phyloP scores from a whole-genome alignment of 2,329 filamentous ascomycete species.

The Venturiaceae sp. region DNA sequence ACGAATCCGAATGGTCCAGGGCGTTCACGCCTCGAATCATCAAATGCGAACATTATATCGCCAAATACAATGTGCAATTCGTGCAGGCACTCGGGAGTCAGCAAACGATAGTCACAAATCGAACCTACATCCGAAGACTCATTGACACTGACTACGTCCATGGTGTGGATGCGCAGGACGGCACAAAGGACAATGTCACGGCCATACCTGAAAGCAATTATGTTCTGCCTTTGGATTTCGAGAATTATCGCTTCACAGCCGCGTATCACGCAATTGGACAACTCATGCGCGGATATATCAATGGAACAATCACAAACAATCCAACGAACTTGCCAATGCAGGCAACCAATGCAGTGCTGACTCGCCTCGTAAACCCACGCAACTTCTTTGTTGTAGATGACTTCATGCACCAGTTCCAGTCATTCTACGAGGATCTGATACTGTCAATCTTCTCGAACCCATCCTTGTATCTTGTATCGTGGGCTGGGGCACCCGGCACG shows the following conservation, averaged over 20 bases:
- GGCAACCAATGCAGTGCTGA: conserved; percentile 13
- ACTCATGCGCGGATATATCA: conserved; percentile 24
- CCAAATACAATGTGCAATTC: conserved; percentile 25
- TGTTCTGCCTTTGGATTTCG: conserved; percentile 16
- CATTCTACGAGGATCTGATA: conserved; percentile 26
- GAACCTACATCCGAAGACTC: conserved; percentile 20
- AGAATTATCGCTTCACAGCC: conserved; percentile 21
- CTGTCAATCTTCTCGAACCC: conserved; percentile 24
- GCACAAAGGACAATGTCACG: conserved; percentile 10
- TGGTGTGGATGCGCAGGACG: not conserved
- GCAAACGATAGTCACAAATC: conserved; percentile 13
- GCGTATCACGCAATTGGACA: conserved; percentile 23
- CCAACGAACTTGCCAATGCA: conserved; percentile 16
- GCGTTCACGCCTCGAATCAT: conserved; percentile 22
- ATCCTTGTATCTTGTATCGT: conserved; percentile 11
- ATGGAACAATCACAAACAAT: conserved; percentile 19
- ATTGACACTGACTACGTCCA: conserved; percentile 17
- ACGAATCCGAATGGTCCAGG: conserved; percentile 20
- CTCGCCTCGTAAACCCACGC: conserved; percentile 18
- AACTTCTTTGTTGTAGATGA: conserved; percentile 14
- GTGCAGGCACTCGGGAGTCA: conserved; percentile 19
- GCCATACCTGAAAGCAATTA: conserved; percentile 16
- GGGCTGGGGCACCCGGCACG: not conserved
- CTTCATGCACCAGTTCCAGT: conserved; percentile 18
- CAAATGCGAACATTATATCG: conserved; percentile 24